Conservation (phyloP, 2,329 filamentous ascomycete genomes). For the Akanthomyces uredinophilus region DNA sequence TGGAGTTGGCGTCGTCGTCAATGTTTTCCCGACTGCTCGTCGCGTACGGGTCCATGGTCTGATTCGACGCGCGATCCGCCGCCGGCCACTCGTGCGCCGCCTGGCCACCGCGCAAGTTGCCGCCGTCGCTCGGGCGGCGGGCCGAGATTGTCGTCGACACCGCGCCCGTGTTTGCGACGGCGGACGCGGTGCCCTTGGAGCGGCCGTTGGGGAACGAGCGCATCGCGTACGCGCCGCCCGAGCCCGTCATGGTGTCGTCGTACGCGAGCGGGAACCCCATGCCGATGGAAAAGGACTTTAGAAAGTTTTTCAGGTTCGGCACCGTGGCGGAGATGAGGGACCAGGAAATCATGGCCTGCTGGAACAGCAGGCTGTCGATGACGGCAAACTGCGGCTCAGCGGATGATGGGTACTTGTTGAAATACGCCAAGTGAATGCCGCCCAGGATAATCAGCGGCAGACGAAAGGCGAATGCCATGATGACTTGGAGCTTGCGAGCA, state of each 20-base stretch:
- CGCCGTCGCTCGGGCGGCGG: neutral
- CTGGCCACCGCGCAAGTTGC: neutral
- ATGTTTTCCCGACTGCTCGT: slow-evolving; percentile 3
- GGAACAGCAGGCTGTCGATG: slow-evolving; percentile 17
- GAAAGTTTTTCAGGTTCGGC: slow-evolving; percentile 21
- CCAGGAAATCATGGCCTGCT: slow-evolving; percentile 19
- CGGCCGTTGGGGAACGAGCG: slow-evolving; percentile 10
- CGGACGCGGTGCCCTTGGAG: slow-evolving; percentile 3
- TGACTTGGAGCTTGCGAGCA: slow-evolving; percentile 18
- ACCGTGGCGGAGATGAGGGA: slow-evolving; percentile 22
- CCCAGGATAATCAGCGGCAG: slow-evolving; percentile 18
- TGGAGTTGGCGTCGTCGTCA: slow-evolving; percentile 10
- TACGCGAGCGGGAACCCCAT: slow-evolving; percentile 15
- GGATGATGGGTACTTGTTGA: slow-evolving; percentile 13
- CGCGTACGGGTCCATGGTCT: neutral
- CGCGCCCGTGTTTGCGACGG: neutral
- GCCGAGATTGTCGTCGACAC: slow-evolving; percentile 6
- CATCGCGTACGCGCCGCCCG: slow-evolving; percentile 13
- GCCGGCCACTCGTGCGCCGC: neutral
- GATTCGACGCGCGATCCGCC: neutral
- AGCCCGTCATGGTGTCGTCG: slow-evolving; percentile 13
- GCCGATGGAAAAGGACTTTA: slow-evolving; percentile 19
- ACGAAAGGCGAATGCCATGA: slow-evolving; percentile 21
- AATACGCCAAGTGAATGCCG: slow-evolving; percentile 14
- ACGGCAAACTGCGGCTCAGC: slow-evolving; percentile 17